A percentile compares a stretch with the other conserved stretches of the same genome.
These are phyloP conservation scores for Globisporangium uncinulatum DNA, from an alignment of 352 stramenopile species.

Conservation along the genomic window DNA sequence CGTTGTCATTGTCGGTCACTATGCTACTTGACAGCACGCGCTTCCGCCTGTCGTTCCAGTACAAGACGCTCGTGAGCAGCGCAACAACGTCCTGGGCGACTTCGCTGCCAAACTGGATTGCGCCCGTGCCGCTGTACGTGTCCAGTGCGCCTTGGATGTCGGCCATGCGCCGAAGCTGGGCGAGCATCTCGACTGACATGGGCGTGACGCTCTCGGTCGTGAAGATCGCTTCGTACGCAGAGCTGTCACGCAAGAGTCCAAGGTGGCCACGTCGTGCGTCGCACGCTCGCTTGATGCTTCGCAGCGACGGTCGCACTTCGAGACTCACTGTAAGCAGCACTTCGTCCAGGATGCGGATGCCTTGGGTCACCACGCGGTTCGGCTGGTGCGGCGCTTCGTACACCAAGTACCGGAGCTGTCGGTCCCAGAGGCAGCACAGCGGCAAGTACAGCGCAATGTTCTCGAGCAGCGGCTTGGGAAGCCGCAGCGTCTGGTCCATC, in stretches of 20 bases:
- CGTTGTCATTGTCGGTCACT: slow-evolving; percentile 1
- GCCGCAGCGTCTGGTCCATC: slow-evolving; percentile 59
- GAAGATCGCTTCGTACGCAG: slow-evolving; percentile 57
- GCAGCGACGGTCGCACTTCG: slow-evolving; percentile 50
- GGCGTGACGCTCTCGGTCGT: slow-evolving; percentile 37
- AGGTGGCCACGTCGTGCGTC: slow-evolving; percentile 49
- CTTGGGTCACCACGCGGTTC: slow-evolving; percentile 75
- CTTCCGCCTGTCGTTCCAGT: slow-evolving; percentile 59
- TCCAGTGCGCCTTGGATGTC: slow-evolving; percentile 74
- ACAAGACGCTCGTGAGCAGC: slow-evolving; percentile 58
- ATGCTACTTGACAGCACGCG: slow-evolving; percentile 24
- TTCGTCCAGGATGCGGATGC: slow-evolving; percentile 77
- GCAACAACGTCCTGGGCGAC: slow-evolving; percentile 76
- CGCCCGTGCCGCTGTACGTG: slow-evolving; percentile 47
- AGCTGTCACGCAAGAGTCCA: slow-evolving; percentile 60
- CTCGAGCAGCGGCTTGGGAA: slow-evolving; percentile 75
- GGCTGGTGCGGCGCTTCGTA: slow-evolving; percentile 69
- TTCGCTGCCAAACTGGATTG: slow-evolving; percentile 74
- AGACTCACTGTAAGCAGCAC: slow-evolving; percentile 72
- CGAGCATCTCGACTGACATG: slow-evolving; percentile 49
- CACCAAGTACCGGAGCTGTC: slow-evolving; percentile 70
- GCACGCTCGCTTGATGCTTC: slow-evolving; percentile 39
- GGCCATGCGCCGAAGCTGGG: slow-evolving; percentile 62
- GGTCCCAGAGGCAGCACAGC: slow-evolving; percentile 71
- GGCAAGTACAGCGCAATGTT: slow-evolving; percentile 76